Evolutionary conservation across 73 alveolate species (phyloP).

Genomic region (Tetrahymena thermophila): DNA sequence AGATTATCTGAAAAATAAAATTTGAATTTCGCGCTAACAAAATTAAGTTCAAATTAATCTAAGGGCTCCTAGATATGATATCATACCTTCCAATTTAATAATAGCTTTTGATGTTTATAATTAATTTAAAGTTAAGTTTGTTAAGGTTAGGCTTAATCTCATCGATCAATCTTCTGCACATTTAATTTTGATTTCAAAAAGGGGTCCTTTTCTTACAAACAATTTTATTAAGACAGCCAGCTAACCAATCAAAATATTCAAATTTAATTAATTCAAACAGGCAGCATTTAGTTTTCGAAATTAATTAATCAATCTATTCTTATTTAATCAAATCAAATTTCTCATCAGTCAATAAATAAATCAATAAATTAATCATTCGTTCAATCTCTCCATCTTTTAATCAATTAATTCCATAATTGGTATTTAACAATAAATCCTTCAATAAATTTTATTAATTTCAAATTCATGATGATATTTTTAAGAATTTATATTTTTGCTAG

Average conservation of each 20-base stretch:
- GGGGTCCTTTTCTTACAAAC: not conserved
- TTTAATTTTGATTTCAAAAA: not conserved
- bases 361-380: too few species aligned
- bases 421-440: not conserved
- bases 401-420: not conserved
- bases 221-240: not conserved
- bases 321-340: not conserved
- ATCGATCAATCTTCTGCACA: not conserved
- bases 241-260: not conserved
- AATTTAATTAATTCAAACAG: not conserved
- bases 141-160: not conserved
- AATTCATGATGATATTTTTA: not conserved
- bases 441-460: too few species aligned
- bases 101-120: not conserved
- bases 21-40: not conserved
- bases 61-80: not conserved
- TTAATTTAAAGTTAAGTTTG: not conserved
- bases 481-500: not conserved
- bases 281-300: not conserved
- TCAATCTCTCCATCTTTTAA: too few species aligned
- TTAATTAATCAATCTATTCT: not conserved
- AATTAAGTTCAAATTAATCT: not conserved
- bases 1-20: not conserved
- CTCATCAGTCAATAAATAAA: not conserved
- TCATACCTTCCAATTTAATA: not conserved